Percentiles rank a stretch among this genome's conserved stretches.
phyloP scores from a whole-genome alignment of 495 filamentous ascomycete species.

The Ramalina peruviana region DNA sequence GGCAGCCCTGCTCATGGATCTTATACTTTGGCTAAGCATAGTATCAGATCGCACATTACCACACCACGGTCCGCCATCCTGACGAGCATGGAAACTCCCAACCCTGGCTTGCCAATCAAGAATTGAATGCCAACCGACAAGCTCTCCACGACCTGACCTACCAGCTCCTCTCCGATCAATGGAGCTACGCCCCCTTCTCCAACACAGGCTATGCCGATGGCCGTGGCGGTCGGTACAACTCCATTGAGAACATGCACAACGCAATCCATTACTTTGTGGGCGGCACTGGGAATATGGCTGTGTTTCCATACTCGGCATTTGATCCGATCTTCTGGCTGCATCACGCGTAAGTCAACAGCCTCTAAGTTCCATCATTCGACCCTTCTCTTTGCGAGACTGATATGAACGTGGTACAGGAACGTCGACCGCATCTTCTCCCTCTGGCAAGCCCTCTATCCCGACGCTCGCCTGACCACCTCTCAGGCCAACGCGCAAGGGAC shows the following conservation, averaged over 20 bases:
- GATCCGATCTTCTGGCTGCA: conserved; percentile 68
- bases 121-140: conserved; percentile 13
- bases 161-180: conserved; percentile 10
- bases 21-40: neutral
- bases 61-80: conserved; percentile 13
- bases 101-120: conserved; percentile 8
- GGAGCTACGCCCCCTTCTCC: conserved; percentile 14
- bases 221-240: conserved; percentile 7
- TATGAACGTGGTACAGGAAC: conserved; percentile 3
- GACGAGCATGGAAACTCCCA: conserved; percentile 8
- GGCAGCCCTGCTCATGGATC: neutral
- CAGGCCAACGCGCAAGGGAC: conserved; percentile 30
- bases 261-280: conserved; percentile 42
- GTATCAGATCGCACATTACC: conserved; percentile 3
- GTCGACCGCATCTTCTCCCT: conserved; percentile 58
- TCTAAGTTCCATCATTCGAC: neutral
- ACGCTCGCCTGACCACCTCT: conserved; percentile 36
- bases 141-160: conserved; percentile 11
- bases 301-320: conserved; percentile 45
- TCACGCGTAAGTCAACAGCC: conserved; percentile 22
- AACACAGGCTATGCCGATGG: conserved; percentile 14
- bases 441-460: conserved; percentile 55
- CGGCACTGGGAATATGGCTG: conserved; percentile 51
- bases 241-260: conserved; percentile 38
- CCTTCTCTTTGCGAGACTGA: neutral